Evolutionary conservation across 2,329 filamentous ascomycete genomes (phyloP), one percentile per base, ranked within the genome.

Genomic region (Colletotrichum godetiae): DNA sequence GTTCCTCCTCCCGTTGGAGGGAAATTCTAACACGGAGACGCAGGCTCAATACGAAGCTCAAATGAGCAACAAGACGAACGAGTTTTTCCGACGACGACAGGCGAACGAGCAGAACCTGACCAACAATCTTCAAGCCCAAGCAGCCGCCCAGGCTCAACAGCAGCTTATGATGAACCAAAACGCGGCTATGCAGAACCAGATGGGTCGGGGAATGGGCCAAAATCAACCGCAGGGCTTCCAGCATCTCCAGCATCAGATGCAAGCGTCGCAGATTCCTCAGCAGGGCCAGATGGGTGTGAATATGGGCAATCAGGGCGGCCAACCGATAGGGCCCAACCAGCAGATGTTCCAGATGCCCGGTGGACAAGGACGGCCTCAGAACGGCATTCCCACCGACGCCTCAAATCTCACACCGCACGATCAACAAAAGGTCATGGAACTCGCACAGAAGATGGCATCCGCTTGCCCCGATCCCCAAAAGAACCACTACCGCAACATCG

Each of bases 211-310:
- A 13, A 86, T 88, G 80, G 84, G 83, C 0, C 88, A 88, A 76
- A 84, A 82, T 7, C 81, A 82, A 2, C 89, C 88, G 73, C 88
- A 86, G 76, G 86, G 84, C 1, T 91, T 92, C 71, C 89, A 89
- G 74, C 86, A 88, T 60, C 84, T 91, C 46, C 89, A 90, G 72
- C 89, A 90, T 67, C 88, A 86, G 68, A 90, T 90, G 88, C 89
- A 91, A 76, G 81, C 85, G 4, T 85, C 87, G 1, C 86, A 86
- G 49, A 85, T 90, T 29, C 84, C 86, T 11, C 88, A 86, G 63
- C 88, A 88, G 73, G 77, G 75, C 24, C 81, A 81, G 56, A 78
- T 84, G 72, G 80, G 78, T 29, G 84, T 87, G 78, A 82, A 81
- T 22, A 84, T 87, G 81, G 81, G 78, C 49, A 86, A 80, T 75